Evolutionary conservation across 2,329 filamentous ascomycete species (phyloP).

Genomic region (Microsporum ferrugineum): DNA sequence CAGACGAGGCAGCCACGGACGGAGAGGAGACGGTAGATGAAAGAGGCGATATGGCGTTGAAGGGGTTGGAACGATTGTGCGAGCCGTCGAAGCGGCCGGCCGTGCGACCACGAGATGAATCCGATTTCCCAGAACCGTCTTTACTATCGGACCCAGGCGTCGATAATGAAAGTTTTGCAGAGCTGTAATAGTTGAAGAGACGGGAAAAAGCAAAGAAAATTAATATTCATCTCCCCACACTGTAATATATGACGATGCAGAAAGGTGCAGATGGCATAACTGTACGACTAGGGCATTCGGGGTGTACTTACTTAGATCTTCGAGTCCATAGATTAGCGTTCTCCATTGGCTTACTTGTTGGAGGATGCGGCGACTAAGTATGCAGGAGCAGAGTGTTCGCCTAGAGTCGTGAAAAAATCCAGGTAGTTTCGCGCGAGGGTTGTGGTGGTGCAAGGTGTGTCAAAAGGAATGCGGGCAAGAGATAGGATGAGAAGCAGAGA

Average conservation of each 20-base stretch:
- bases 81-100: conserved; percentile 66
- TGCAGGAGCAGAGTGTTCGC: not conserved
- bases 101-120: conserved; percentile 51
- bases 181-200: conserved; percentile 38
- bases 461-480: not conserved
- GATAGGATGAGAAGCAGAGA: not conserved
- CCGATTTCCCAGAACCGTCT: conserved; percentile 43
- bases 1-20: conserved; percentile 65
- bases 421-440: not conserved
- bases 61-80: conserved; percentile 63
- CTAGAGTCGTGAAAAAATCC: not conserved
- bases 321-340: conserved; percentile 42
- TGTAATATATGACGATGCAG: conserved; percentile 6
- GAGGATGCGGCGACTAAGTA: not conserved
- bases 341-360: conserved; percentile 30
- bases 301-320: conserved; percentile 19
- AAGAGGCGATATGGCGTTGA: conserved; percentile 62
- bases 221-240: conserved; percentile 17
- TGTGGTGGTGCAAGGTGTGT: not conserved
- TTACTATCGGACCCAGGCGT: conserved; percentile 51
- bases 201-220: conserved; percentile 11
- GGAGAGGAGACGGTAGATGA: conserved; percentile 61
- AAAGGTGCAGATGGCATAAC: not conserved
- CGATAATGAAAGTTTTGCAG: conserved; percentile 82
- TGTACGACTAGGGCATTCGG: not conserved